Evolutionary conservation across 805 yeast genomes (phyloP), one percentile per base, ranked within the genome.

Genomic region (Saturnispora dispora): DNA sequence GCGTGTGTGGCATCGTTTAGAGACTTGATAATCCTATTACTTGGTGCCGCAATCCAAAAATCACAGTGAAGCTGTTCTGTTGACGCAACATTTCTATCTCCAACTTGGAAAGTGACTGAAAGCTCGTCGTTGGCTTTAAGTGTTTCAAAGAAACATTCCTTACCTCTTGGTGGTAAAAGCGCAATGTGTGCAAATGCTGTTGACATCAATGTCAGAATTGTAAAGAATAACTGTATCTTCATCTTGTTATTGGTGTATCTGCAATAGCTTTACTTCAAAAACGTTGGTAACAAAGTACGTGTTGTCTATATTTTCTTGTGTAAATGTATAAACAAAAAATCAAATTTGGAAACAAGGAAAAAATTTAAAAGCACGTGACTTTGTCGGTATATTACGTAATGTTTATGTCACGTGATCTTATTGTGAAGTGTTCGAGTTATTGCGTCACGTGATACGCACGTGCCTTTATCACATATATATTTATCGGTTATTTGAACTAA

Each of bases 21-120:
- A 51, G 76, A 70, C 58, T 73, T 71, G 23, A 81, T 65, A 39
- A 79, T 72, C 58, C 77, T 73, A 18, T 83, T 77, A 2, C 68
- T 59, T n/a, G 71, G 71, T 3, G 68, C 53, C 48, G 57, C 58
- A 43, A 67, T 58, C 72, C 80, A 74, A 66, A 90, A 88, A 64
- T 88, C 95, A 46, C 76, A 72, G 11, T 69, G 72, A 56, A 80
- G 71, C 63, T 85, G 93, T 51, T 79, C 81, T 30, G 82, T 75
- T 48, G 87, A 78, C 53, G 75, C 76, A 40, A 84, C 81, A 60
- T 88, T 84, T 69, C 97, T 80, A 63, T 90, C 88, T 57, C 97
- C 97, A 48, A 87, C 95, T 71, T 91, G 99, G 78, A 84, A 91
- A 46, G 88, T 77, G 55, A 91, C 83, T 18, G 96, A 85, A 58